Percentiles rank a stretch among this genome's conserved stretches.
Evolutionary conservation across 2,329 filamentous ascomycete species (phyloP).

Genomic region (Hypoxylon sp.): DNA sequence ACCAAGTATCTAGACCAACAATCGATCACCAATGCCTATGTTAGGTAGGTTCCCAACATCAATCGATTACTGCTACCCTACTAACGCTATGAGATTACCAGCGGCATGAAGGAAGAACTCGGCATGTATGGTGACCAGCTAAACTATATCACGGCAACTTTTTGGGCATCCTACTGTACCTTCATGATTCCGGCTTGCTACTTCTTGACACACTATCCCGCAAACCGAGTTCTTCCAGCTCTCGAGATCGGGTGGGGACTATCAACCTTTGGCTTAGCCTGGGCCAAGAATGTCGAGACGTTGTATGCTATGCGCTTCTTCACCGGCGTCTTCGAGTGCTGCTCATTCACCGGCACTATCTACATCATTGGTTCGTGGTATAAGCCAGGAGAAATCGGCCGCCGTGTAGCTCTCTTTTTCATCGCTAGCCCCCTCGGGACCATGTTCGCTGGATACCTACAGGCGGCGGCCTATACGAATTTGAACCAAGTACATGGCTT

Average conservation of each 20-base stretch:
- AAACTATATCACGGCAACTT: slow-evolving; percentile 50
- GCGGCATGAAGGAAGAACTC: slow-evolving; percentile 56
- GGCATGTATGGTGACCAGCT: slow-evolving; percentile 53
- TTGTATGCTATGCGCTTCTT: slow-evolving; percentile 55
- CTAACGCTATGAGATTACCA: slow-evolving; percentile 36
- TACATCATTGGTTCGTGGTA: slow-evolving; percentile 56
- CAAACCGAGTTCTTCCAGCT: slow-evolving; percentile 50
- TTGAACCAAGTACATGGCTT: slow-evolving; percentile 63
- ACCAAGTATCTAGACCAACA: slow-evolving; percentile 57
- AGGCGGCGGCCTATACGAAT: slow-evolving; percentile 66
- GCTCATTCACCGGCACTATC: slow-evolving; percentile 49
- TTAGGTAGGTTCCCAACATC: slow-evolving; percentile 46
- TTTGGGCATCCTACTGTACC: slow-evolving; percentile 56
- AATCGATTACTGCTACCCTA: neutral
- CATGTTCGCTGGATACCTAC: slow-evolving; percentile 65
- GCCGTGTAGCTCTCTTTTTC: slow-evolving; percentile 63
- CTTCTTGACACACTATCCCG: slow-evolving; percentile 54
- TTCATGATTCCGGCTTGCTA: slow-evolving; percentile 58
- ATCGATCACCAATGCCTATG: slow-evolving; percentile 55
- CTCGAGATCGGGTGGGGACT: slow-evolving; percentile 52
- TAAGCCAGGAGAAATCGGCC: slow-evolving; percentile 56
- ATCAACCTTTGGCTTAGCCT: slow-evolving; percentile 50
- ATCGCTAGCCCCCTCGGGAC: slow-evolving; percentile 63
- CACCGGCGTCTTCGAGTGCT: slow-evolving; percentile 52
- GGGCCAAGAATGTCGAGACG: slow-evolving; percentile 51